Percentiles rank a stretch among this genome's conserved stretches.
phyloP scores from a whole-genome alignment of 257 asterid genomes.

The Primulina huaijiensis region DNA sequence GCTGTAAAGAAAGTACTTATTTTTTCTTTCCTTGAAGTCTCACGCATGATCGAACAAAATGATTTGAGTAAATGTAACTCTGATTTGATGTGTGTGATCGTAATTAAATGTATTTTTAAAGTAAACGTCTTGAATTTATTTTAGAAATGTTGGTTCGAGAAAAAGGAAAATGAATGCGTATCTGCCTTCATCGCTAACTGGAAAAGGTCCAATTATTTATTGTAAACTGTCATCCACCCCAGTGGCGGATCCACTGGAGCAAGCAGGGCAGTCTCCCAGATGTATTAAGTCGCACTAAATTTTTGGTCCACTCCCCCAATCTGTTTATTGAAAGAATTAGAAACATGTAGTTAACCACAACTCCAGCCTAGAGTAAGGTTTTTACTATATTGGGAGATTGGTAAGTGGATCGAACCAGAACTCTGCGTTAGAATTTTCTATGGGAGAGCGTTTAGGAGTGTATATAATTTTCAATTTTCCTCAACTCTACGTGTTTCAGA shows the following conservation, averaged over 20 bases:
- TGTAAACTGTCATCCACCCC: background rate
- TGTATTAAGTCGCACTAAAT: no score
- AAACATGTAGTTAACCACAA: conserved; percentile 4
- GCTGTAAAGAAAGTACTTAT: conserved; percentile 19
- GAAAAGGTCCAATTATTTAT: background rate
- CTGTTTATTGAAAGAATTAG: no score
- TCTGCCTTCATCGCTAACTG: background rate
- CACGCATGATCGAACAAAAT: background rate
- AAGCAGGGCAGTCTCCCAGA: no score
- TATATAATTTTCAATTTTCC: background rate
- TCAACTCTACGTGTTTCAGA: background rate
- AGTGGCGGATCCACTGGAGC: background rate
- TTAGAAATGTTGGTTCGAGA: background rate
- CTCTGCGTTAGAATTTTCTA: background rate
- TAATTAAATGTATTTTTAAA: background rate
- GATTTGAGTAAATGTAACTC: conserved; percentile 5
- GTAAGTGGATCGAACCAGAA: background rate
- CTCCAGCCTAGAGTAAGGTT: background rate
- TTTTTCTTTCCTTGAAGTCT: background rate
- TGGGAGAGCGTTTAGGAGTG: background rate
- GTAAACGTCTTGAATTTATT: background rate
- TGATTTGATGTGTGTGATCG: conserved; percentile 1
- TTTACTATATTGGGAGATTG: background rate
- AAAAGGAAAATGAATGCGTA: background rate
- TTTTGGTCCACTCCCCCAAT: no score